Base-by-base conservation (phyloP, 495 filamentous ascomycete genomes). In the Aspergillus asperescens region DNA sequence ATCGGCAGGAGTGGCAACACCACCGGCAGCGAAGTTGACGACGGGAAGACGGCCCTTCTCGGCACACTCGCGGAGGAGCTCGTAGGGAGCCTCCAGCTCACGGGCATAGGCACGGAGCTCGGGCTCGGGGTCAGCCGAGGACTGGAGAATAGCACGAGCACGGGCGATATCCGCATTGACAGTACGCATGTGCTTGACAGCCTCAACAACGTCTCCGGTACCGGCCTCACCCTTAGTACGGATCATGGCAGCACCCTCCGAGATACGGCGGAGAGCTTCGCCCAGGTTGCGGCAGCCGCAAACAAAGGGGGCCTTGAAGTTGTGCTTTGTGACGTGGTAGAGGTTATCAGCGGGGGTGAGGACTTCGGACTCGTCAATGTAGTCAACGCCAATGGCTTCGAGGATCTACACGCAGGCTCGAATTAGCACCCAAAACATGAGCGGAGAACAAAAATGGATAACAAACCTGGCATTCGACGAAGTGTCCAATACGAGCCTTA, bases 21-120 rank as follows among this genome's bases (percentile, higher is more conserved):
- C 93, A 15, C 93, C 93, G n/a, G 93, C 93, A 3, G 93, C 93
- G 60, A 98, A 98, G 80, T 98, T 98, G 40, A 98, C 93, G 1
- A 98, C 93, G 0, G 93, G 93, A 55, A 98, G 77, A 55, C 93
- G 81, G 47, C 87, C 88, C 56, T 95, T 78, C 77, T 88, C 80
- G 1, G 90, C 93, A 7, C 87, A 88, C 73, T 95, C 80, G 70
- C 86, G 86, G 7, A 98, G 78, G 46, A 98, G 73, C 28, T 82
- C 83, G 54, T 81, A 88, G 18, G 89, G 81, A 19, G 76, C 81
- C 19, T 84, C 87, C 9, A 96, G 74, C 59, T 96, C 88, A 59
- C 91, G 87, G 15, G 93, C 94, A 58, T 84, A 76, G 12, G 80
- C 79, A 44, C 88, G 74, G 42, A 95, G 76, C 69, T 88, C 90